A percentile compares a stretch with the other conserved stretches of the same genome.
Evolutionary conservation across 495 filamentous ascomycete genomes (phyloP).

Genomic region (Talaromyces borbonicus): DNA sequence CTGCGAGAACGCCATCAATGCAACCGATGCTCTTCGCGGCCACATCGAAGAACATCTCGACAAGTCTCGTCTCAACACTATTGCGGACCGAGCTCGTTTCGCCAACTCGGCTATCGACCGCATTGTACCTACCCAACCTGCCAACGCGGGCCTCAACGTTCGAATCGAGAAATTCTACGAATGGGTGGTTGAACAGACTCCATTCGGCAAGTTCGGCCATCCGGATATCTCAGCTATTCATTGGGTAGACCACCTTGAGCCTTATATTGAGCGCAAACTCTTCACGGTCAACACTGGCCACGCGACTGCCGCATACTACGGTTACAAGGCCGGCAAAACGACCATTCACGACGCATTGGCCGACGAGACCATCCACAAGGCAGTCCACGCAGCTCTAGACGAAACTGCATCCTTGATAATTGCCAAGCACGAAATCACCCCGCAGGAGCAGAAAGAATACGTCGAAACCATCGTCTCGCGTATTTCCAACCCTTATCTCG

Average conservation of each 20-base stretch:
- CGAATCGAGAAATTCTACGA: constrained; percentile 97
- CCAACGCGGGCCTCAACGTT: constrained; percentile 73
- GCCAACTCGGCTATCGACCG: constrained; percentile 98
- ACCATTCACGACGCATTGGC: constrained; percentile 79
- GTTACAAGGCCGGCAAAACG: constrained; percentile 68
- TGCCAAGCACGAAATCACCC: constrained; percentile 70
- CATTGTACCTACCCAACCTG: constrained; percentile 83
- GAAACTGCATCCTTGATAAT: constrained; percentile 82
- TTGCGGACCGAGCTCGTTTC: constrained; percentile 62
- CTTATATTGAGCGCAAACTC: constrained; percentile 98
- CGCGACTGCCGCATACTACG: constrained; percentile 94
- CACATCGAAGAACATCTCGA: constrained; percentile 72
- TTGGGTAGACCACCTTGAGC: constrained; percentile 82
- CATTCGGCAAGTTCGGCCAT: constrained; percentile 55
- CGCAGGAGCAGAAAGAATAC: constrained; percentile 74
- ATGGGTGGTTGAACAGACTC: constrained; percentile 86
- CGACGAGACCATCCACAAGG: constrained; percentile 55
- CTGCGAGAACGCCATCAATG: constrained; percentile 93
- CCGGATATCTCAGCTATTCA: constrained; percentile 79
- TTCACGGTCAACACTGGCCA: constrained; percentile 99
- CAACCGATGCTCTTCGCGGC: constrained; percentile 71
- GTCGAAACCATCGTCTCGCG: constrained; percentile 84
- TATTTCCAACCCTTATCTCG: constrained; percentile 89
- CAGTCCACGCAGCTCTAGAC: constrained; percentile 63
- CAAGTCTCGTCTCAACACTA: constrained; percentile 44